Conservation (phyloP, 1,284 basidiomycete species). For the Sporisorium exsertum region DNA sequence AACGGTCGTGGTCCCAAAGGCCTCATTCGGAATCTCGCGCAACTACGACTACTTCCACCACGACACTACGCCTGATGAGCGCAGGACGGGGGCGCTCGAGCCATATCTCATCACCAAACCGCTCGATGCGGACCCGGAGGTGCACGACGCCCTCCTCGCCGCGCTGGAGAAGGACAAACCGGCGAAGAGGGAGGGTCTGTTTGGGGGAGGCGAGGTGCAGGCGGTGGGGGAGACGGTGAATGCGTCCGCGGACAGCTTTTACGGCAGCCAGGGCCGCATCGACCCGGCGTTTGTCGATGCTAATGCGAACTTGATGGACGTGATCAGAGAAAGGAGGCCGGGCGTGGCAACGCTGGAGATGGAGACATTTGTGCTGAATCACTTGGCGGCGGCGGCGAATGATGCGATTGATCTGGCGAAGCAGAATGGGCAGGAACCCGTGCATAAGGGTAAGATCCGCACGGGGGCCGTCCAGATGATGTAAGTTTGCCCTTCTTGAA, state of each 20-base stretch:
- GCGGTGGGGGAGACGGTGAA: slow-evolving; percentile 54
- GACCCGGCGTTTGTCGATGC: slow-evolving; percentile 80
- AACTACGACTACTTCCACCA: slow-evolving; percentile 78
- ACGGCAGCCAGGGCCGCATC: slow-evolving; percentile 83
- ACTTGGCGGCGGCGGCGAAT: slow-evolving; percentile 58
- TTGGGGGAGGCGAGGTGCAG: slow-evolving; percentile 26
- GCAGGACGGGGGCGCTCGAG: slow-evolving; percentile 37
- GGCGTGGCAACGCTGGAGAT: slow-evolving; percentile 72
- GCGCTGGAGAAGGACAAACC: slow-evolving; percentile 38
- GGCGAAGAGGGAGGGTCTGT: not conserved
- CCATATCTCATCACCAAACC: slow-evolving; percentile 80
- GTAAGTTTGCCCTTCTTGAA: slow-evolving; percentile 13
- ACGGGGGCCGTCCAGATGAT: slow-evolving; percentile 85
- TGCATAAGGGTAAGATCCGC: slow-evolving; percentile 73
- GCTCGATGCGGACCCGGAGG: slow-evolving; percentile 75
- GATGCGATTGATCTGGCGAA: slow-evolving; percentile 33
- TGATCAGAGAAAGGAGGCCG: slow-evolving; percentile 69
- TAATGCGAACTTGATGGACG: slow-evolving; percentile 77
- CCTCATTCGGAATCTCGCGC: slow-evolving; percentile 77
- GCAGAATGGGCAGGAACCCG: slow-evolving; percentile 15
- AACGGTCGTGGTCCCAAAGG: slow-evolving; percentile 78
- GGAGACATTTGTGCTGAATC: slow-evolving; percentile 67
- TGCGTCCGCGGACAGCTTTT: slow-evolving; percentile 74
- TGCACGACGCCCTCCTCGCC: slow-evolving; percentile 70
- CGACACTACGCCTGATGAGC: slow-evolving; percentile 33